A percentile compares a stretch with the other conserved stretches of the same genome.
Evolutionary conservation across 306 rosid genomes (phyloP).

Genomic region (Mimosa pudica): DNA sequence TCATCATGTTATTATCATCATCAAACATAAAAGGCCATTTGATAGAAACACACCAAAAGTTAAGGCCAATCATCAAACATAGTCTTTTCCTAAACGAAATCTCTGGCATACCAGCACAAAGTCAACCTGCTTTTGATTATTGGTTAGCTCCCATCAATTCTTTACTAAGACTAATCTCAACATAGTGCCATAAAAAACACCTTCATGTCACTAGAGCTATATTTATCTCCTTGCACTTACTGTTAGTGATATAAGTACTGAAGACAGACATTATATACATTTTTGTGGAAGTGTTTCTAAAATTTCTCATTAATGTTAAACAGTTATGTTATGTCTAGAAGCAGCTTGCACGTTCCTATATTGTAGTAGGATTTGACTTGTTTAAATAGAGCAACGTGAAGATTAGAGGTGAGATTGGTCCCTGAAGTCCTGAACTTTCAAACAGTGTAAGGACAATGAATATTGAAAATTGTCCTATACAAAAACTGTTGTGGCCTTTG

Average conservation of each 20-base stretch:
- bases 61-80: neutral
- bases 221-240: neutral
- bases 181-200: neutral
- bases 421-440: neutral
- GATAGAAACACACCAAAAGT: neutral
- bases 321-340: neutral
- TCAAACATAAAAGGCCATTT: neutral
- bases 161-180: neutral
- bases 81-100: neutral
- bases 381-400: neutral
- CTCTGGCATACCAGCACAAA: neutral
- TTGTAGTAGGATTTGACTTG: neutral
- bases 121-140: neutral
- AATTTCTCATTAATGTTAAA: neutral
- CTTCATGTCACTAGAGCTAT: neutral
- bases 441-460: conserved; percentile 4
- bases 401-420: neutral
- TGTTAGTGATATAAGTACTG: neutral
- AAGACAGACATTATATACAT: neutral
- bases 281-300: neutral
- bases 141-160: neutral
- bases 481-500: neutral
- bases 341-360: conserved; percentile 1
- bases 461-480: neutral
- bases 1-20: conserved; percentile 2